Evolutionary conservation across 805 yeast species (phyloP), one percentile per base, ranked within the genome.

Genomic region (Kodamaea laetipori): DNA sequence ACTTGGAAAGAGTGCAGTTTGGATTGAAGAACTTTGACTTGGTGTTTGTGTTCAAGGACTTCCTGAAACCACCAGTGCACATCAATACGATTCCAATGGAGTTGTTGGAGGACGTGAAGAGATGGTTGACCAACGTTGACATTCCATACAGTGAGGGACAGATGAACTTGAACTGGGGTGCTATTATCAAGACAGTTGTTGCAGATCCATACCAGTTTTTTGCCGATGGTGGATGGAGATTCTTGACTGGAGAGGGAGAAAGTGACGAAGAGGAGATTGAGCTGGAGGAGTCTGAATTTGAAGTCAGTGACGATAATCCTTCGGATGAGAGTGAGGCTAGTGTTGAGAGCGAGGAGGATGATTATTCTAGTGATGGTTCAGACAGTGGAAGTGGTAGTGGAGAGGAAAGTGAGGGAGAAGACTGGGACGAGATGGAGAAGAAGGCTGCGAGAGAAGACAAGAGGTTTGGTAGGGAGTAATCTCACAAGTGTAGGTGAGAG

Each of bases 41-140:
- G 64, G 99, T 94, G n/a, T 90, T 94, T 65, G 90, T 94, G 2
- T 92, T 86, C 69, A 92, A 90, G 64, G 98, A 94, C 65, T 90
- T 90, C 64, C 72, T 76, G 49, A 81, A 77, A 57, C 88, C 97
- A 1, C 97, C 89, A 8, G 87, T 87, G 15, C 97, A 92, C 63
- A 81, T 94, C 51, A 92, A 92, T 64, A 90, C 98, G 3, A 89
- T 94, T 47, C 97, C 98, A 27, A 88, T 90, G 80, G 95, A 86
- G 57, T 76, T 86, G 42, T 70, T 94, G 44, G 99, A 94, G 61
- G 92, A 86, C 60, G 86, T 94, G 49, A 94, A 92, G 65, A 89
- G 88, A 39, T 94, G 99, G 99, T 73, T 94, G 47, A 88, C 96
- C n/a, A 96, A 94, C 63, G 96, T 94, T 59, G 99, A 94, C 63